These are phyloP conservation scores for Lippia alba DNA, from an alignment of 305 asterid genomes.

Conservation along the genomic window DNA sequence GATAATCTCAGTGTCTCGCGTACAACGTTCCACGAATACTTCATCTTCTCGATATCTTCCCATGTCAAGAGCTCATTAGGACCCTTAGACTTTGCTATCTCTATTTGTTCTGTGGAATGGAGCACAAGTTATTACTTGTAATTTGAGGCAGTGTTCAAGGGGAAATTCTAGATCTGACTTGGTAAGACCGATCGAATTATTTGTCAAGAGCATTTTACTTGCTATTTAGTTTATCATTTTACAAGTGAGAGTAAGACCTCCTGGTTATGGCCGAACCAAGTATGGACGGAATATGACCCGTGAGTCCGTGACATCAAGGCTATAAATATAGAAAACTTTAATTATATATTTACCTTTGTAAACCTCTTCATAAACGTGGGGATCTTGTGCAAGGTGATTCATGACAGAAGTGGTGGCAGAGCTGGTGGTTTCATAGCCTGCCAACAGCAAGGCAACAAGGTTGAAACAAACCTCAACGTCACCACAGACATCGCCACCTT, in stretches of 20 bases:
- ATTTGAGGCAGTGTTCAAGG: too few species aligned
- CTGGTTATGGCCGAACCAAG: too few species aligned
- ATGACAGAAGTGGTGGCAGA: slow-evolving; percentile 50
- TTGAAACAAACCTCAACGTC: slow-evolving; percentile 62
- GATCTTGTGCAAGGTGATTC: slow-evolving; percentile 53
- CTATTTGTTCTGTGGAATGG: slow-evolving; percentile 59
- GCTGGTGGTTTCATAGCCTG: slow-evolving; percentile 55
- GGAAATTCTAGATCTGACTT: too few species aligned
- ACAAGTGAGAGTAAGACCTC: too few species aligned
- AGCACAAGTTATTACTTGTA: too few species aligned
- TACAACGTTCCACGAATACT: slow-evolving; percentile 50
- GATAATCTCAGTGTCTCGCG: slow-evolving; percentile 50
- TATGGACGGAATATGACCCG: too few species aligned
- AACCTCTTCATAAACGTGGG: slow-evolving; percentile 49
- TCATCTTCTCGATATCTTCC: slow-evolving; percentile 58
- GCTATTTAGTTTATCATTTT: too few species aligned
- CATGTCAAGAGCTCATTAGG: slow-evolving; percentile 43
- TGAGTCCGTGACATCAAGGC: too few species aligned
- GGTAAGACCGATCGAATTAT: too few species aligned
- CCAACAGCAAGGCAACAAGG: slow-evolving; percentile 49
- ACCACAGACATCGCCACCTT: slow-evolving; percentile 43
- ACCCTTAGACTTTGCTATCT: slow-evolving; percentile 41
- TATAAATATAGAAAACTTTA: not conserved
- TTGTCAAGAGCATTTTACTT: too few species aligned
- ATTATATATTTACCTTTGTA: slow-evolving; percentile 38